A percentile compares a stretch with the other conserved stretches of the same genome.
These are phyloP conservation scores for Fusarium brevicatenulatum DNA, from an alignment of 2,329 filamentous ascomycete species.

Conservation along the genomic window DNA sequence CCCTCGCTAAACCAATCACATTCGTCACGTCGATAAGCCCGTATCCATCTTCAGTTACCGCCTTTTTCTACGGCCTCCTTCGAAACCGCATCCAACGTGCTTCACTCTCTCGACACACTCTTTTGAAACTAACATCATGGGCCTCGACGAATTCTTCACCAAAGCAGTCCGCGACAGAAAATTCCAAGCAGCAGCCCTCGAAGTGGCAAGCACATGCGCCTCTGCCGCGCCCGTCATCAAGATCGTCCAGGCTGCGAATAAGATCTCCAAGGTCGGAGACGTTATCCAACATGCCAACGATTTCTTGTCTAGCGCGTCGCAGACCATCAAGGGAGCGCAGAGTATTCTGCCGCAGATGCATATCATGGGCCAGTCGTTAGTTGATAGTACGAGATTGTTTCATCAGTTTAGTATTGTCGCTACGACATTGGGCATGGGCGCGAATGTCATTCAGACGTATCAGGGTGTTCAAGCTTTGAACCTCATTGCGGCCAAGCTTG, in stretches of 20 bases:
- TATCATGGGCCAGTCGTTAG: constrained; percentile 49
- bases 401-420: constrained; percentile 47
- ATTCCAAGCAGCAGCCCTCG: constrained; percentile 25
- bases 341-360: constrained; percentile 48
- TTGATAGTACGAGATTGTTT: constrained; percentile 47
- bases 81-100: background rate
- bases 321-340: constrained; percentile 36
- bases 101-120: background rate
- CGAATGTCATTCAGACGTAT: constrained; percentile 50
- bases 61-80: constrained; percentile 24
- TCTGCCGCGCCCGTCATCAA: constrained; percentile 34
- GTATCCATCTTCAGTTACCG: constrained; percentile 31
- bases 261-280: constrained; percentile 42
- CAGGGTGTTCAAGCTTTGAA: constrained; percentile 51
- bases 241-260: constrained; percentile 42
- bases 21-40: background rate
- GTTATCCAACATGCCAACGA: constrained; percentile 39
- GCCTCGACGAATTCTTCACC: constrained; percentile 20
- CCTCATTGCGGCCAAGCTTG: constrained; percentile 49
- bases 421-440: constrained; percentile 46
- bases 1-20: background rate
- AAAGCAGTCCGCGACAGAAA: constrained; percentile 26
- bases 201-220: constrained; percentile 25
- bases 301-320: constrained; percentile 36
- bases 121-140: constrained; percentile 16